Evolutionary conservation across 1,139 yeast genomes (phyloP).

Genomic region (Lodderomyces jiufengensis): DNA sequence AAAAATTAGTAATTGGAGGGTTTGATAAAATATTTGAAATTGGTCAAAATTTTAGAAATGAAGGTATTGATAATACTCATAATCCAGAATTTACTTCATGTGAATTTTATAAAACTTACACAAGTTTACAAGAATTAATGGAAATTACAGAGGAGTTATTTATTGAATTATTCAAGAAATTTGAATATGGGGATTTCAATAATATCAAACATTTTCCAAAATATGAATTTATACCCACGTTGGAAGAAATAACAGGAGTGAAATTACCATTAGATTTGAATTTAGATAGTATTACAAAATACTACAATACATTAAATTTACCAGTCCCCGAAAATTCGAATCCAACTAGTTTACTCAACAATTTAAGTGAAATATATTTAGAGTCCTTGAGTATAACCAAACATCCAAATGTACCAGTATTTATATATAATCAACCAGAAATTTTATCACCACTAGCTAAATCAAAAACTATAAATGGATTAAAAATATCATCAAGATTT

Average conservation of each 20-base stretch:
- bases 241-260: constrained; percentile 44
- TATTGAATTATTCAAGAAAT: constrained; percentile 26
- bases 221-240: constrained; percentile 59
- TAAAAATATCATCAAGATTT: constrained; percentile 61
- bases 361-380: constrained; percentile 55
- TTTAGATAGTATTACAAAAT: constrained; percentile 34
- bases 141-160: constrained; percentile 59
- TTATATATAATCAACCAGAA: constrained; percentile 82
- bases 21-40: constrained; percentile 84
- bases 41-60: constrained; percentile 84
- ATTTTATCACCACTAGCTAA: constrained; percentile 86
- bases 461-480: constrained; percentile 32
- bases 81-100: constrained; percentile 95
- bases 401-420: constrained; percentile 48
- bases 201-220: constrained; percentile 20
- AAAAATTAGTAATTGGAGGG: constrained; percentile 76
- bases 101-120: constrained; percentile 85
- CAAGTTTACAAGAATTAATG: constrained; percentile 67
- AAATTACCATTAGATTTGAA: constrained; percentile 38
- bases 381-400: constrained; percentile 52
- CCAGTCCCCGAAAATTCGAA: constrained; percentile 42
- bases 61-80: constrained; percentile 89
- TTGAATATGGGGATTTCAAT: constrained; percentile 15
- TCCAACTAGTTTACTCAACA: constrained; percentile 61
- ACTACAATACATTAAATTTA: constrained; percentile 28